phyloP scores from a whole-genome alignment of 2,329 filamentous ascomycete genomes.

The Aureobasidium subglaciale region DNA sequence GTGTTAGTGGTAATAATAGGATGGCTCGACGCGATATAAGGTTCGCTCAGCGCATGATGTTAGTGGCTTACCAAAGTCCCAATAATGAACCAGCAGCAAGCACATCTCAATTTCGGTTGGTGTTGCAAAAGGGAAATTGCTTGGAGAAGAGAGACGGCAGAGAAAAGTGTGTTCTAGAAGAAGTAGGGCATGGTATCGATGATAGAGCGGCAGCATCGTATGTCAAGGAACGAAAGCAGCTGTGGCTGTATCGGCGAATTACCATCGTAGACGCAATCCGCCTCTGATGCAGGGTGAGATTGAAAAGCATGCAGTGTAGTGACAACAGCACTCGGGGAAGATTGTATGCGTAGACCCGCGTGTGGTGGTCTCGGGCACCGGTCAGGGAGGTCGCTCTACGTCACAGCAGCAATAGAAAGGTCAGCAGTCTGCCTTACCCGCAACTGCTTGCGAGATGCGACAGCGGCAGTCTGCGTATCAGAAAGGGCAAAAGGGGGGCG shows the following conservation, averaged over 20 bases:
- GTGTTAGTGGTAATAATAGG: neutral
- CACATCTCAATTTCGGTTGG: slow-evolving; percentile 13
- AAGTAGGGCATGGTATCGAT: neutral
- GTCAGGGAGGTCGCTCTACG: no score
- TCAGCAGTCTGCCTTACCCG: neutral
- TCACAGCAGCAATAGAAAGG: neutral
- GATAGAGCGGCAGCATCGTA: neutral
- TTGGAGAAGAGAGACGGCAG: slow-evolving; percentile 3
- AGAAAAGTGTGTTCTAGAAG: slow-evolving; percentile 1
- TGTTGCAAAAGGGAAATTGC: slow-evolving; percentile 12
- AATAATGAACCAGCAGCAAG: neutral
- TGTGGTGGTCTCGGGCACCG: no score
- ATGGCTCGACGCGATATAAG: neutral
- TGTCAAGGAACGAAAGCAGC: neutral
- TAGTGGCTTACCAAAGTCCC: slow-evolving; percentile 10
- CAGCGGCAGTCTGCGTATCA: neutral
- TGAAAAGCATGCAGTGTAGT: neutral
- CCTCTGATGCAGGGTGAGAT: slow-evolving; percentile 10
- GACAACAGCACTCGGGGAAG: neutral
- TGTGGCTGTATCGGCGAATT: slow-evolving; percentile 12
- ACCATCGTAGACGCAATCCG: neutral
- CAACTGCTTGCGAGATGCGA: neutral
- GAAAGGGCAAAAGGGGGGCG: neutral
- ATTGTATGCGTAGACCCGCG: neutral
- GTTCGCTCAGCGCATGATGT: slow-evolving; percentile 6